phyloP scores from a whole-genome alignment of 2,329 filamentous ascomycete genomes.

The Aaosphaeria arxii region DNA sequence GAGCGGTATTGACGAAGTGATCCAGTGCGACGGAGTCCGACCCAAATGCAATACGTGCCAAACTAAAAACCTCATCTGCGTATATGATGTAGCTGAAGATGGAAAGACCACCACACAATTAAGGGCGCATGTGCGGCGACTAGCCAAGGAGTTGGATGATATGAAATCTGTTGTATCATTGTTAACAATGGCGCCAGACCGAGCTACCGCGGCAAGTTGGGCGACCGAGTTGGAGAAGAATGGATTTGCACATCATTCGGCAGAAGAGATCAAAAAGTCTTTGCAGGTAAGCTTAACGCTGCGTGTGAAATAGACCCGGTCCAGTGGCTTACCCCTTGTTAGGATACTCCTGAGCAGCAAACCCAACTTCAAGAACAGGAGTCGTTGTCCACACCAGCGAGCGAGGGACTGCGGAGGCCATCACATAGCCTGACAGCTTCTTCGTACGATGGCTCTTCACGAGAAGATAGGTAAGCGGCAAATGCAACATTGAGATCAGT shows the following conservation, averaged over 20 bases:
- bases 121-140: constrained; percentile 34
- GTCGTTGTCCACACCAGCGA: constrained; percentile 22
- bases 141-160: constrained; percentile 38
- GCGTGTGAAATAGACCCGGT: background rate
- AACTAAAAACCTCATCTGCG: constrained; percentile 34
- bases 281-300: constrained; percentile 23
- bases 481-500: constrained; percentile 14
- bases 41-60: constrained; percentile 40
- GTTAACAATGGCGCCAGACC: constrained; percentile 32
- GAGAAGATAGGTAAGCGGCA: constrained; percentile 27
- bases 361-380: constrained; percentile 21
- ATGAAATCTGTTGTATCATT: constrained; percentile 36
- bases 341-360: constrained; percentile 22
- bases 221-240: constrained; percentile 36
- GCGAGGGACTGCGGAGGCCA: constrained; percentile 20
- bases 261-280: constrained; percentile 35
- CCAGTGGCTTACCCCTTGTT: background rate
- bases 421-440: constrained; percentile 22
- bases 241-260: constrained; percentile 36
- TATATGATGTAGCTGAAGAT: constrained; percentile 39
- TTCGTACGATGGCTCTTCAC: constrained; percentile 32
- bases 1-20: too few species aligned
- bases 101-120: constrained; percentile 38
- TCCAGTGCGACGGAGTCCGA: constrained; percentile 36
- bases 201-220: constrained; percentile 32